Percentiles rank a stretch among this genome's conserved stretches.
Evolutionary conservation across 495 filamentous ascomycete species (phyloP).

Genomic region (Aspergillus diversus): DNA sequence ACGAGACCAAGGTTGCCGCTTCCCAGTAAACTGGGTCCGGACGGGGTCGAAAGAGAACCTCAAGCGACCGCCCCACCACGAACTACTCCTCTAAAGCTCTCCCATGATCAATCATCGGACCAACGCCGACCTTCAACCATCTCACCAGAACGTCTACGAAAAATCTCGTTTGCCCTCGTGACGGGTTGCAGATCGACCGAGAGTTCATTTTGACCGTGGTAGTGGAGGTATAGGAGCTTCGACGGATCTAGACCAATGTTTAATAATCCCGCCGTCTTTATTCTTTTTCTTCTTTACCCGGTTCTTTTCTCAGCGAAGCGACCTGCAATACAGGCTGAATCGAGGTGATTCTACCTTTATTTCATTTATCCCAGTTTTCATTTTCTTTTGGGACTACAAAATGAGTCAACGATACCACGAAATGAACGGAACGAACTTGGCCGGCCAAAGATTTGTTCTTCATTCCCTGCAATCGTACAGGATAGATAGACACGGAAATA

Average conservation of each 20-base stretch:
- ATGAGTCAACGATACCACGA: constrained; percentile 46
- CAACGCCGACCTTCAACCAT: constrained; percentile 11
- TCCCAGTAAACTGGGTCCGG: constrained; percentile 11
- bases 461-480: constrained; percentile 27
- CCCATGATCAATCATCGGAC: constrained; percentile 9
- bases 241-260: neutral
- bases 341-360: neutral
- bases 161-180: constrained; percentile 15
- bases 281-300: constrained; percentile 2
- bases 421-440: constrained; percentile 27
- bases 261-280: constrained; percentile 5
- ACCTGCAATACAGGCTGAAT: constrained; percentile 7
- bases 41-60: neutral
- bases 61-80: constrained; percentile 9
- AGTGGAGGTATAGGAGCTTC: constrained; percentile 11
- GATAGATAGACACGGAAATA: constrained; percentile 24
- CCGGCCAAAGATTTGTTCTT: constrained; percentile 27
- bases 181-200: constrained; percentile 12
- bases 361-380: neutral
- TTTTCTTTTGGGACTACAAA: constrained; percentile 24
- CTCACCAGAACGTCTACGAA: neutral
- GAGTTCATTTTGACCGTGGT: neutral
- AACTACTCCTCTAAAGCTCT: neutral
- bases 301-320: constrained; percentile 14
- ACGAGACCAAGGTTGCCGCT: constrained; percentile 62